Percentiles rank a stretch among this genome's conserved stretches.
phyloP scores from a whole-genome alignment of 2,329 filamentous ascomycete species.

The Hypomyces perniciosus region DNA sequence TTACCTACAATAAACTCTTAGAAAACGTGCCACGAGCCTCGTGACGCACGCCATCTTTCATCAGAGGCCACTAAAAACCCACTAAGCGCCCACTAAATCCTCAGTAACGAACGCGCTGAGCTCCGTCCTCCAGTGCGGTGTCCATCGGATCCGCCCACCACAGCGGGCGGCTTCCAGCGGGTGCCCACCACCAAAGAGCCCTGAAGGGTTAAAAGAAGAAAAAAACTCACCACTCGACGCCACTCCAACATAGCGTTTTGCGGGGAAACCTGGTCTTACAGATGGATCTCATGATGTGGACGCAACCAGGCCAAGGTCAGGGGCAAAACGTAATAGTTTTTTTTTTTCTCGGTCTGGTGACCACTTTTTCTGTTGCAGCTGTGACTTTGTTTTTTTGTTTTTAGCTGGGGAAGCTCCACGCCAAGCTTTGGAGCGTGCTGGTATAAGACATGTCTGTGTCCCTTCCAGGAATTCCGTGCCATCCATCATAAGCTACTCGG shows the following conservation, averaged over 20 bases:
- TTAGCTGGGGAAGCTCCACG: background rate
- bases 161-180: background rate
- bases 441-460: background rate
- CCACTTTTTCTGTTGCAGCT: background rate
- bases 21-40: slow-evolving; percentile 3
- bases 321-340: background rate
- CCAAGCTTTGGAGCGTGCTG: background rate
- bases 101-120: too few species aligned
- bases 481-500: background rate
- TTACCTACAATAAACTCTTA: slow-evolving; percentile 14
- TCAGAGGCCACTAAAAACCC: slow-evolving; percentile 1
- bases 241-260: slow-evolving; percentile 10
- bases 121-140: too few species aligned
- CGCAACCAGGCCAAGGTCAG: background rate
- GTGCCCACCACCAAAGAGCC: background rate
- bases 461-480: too few species aligned
- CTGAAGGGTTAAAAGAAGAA: background rate
- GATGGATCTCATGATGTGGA: background rate
- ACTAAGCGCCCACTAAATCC: background rate
- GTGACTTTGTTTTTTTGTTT: background rate
- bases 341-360: slow-evolving; percentile 7
- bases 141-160: too few species aligned
- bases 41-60: slow-evolving; percentile 13
- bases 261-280: slow-evolving; percentile 1
- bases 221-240: background rate